Evolutionary conservation across 2,329 filamentous ascomycete species (phyloP).

Genomic region (Arthrobotrys iridis): DNA sequence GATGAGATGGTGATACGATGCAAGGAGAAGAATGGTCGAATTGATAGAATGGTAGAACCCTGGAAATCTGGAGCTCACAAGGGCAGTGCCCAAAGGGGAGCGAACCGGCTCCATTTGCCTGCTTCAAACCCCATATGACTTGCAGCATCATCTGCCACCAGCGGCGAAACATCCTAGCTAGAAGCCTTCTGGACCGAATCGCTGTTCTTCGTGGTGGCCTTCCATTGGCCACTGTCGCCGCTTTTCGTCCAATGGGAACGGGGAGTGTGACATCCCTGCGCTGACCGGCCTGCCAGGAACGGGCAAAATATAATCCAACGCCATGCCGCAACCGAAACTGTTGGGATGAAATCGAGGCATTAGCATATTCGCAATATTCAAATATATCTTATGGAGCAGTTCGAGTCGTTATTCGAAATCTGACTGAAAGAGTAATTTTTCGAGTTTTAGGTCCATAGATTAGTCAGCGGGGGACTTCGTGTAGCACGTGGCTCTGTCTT

Average conservation of each 20-base stretch:
- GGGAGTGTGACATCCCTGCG: neutral
- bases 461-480: too few species aligned
- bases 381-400: too few species aligned
- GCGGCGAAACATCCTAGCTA: slow-evolving; percentile 30
- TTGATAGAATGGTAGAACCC: slow-evolving; percentile 2
- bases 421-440: too few species aligned
- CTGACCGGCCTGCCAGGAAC: slow-evolving; percentile 15
- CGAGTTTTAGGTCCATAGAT: too few species aligned
- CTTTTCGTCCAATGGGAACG: neutral
- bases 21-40: slow-evolving; percentile 6
- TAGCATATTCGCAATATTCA: too few species aligned
- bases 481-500: too few species aligned
- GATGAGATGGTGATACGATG: slow-evolving; percentile 7
- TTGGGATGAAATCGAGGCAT: slow-evolving; percentile 6
- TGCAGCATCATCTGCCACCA: slow-evolving; percentile 49
- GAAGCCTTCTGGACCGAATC: slow-evolving; percentile 20
- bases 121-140: slow-evolving; percentile 25
- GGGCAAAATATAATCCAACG: slow-evolving; percentile 8
- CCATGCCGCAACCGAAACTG: neutral
- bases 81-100: slow-evolving; percentile 26
- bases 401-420: too few species aligned
- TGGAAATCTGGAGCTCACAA: slow-evolving; percentile 19
- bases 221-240: slow-evolving; percentile 21
- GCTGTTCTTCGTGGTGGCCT: slow-evolving; percentile 36
- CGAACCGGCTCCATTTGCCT: slow-evolving; percentile 37